These are phyloP conservation scores for Brassica carinata DNA, from an alignment of 345 rosid species.

Conservation along the genomic window DNA sequence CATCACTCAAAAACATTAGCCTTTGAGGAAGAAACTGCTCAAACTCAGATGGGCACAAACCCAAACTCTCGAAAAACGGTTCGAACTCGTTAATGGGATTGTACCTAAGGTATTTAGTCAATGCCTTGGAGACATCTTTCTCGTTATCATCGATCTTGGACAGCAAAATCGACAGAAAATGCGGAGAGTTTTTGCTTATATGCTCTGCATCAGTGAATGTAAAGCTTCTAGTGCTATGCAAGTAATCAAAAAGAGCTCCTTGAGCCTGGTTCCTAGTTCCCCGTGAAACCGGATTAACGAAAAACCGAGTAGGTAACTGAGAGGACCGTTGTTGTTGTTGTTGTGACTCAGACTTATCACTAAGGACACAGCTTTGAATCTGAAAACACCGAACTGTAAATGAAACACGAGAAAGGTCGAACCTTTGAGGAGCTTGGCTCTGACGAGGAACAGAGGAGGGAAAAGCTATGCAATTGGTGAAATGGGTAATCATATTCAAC, in stretches of 20 bases:
- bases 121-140: conserved; percentile 48
- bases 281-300: conserved; percentile 45
- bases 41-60: conserved; percentile 56
- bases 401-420: conserved; percentile 40
- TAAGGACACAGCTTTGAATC: conserved; percentile 33
- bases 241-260: conserved; percentile 70
- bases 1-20: conserved; percentile 61
- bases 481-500: conserved; percentile 46
- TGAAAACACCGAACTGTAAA: conserved; percentile 39
- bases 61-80: conserved; percentile 86
- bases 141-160: conserved; percentile 54
- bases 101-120: conserved; percentile 65
- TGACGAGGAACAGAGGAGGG: conserved; percentile 37
- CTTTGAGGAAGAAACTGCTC: conserved; percentile 51
- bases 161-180: conserved; percentile 52
- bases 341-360: conserved; percentile 23
- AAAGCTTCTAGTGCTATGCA: conserved; percentile 65
- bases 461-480: conserved; percentile 32
- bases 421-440: conserved; percentile 34
- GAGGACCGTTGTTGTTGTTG: background rate
- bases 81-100: conserved; percentile 86
- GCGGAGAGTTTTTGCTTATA: conserved; percentile 78
- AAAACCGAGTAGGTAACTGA: conserved; percentile 34
- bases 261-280: conserved; percentile 55
- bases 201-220: conserved; percentile 72